Evolutionary conservation across 1,139 yeast species (phyloP).

Genomic region (Nakaseomyces delphensis): DNA sequence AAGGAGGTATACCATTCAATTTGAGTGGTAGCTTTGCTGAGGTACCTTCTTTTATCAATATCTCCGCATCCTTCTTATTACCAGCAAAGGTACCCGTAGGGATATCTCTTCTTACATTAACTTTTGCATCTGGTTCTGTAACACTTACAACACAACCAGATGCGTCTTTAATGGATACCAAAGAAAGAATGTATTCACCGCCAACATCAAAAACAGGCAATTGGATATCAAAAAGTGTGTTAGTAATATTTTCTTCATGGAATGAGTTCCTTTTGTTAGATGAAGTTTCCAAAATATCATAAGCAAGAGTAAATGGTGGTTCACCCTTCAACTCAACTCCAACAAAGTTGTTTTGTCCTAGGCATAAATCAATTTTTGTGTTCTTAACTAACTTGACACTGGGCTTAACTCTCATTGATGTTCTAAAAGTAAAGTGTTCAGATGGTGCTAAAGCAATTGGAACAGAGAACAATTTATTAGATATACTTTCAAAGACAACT

Average conservation of each 20-base stretch:
- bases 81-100: constrained; percentile 48
- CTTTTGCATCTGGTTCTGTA: constrained; percentile 46
- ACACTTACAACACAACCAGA: constrained; percentile 68
- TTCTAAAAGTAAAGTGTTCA: constrained; percentile 31
- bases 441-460: constrained; percentile 31
- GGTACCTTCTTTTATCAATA: constrained; percentile 55
- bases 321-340: constrained; percentile 63
- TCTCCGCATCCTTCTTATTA: constrained; percentile 26
- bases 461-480: constrained; percentile 46
- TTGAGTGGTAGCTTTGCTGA: constrained; percentile 50
- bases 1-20: constrained; percentile 42
- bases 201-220: constrained; percentile 54
- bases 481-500: constrained; percentile 53
- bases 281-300: constrained; percentile 53
- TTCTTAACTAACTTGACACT: constrained; percentile 31
- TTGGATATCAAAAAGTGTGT: constrained; percentile 35
- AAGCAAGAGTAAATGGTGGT: constrained; percentile 64
- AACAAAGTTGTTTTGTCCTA: constrained; percentile 40
- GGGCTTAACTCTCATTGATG: constrained; percentile 40
- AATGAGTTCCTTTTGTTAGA: constrained; percentile 39
- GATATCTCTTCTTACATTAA: constrained; percentile 57
- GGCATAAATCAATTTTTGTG: constrained; percentile 35
- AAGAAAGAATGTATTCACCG: constrained; percentile 56
- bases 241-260: constrained; percentile 38
- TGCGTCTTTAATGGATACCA: constrained; percentile 61